Conservation (phyloP, 768 basidiomycete species). For the Lactarius pseudohatsudake region DNA sequence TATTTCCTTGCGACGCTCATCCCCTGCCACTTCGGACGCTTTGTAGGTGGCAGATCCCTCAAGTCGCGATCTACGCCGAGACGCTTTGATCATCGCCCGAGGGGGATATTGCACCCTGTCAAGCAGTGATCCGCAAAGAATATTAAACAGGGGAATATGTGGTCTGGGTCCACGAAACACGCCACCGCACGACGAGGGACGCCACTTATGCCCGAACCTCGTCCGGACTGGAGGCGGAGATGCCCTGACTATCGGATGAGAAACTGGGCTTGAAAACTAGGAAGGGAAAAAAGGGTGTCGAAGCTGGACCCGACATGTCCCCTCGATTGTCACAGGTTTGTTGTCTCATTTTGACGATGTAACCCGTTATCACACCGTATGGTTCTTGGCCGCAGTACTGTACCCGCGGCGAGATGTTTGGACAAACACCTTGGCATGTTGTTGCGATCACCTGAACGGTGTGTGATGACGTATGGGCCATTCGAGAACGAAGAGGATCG, state of each 20-base stretch:
- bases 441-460: not conserved
- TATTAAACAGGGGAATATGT: not conserved
- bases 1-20: not conserved
- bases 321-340: not conserved
- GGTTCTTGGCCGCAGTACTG: not conserved
- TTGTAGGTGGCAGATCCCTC: not conserved
- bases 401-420: not conserved
- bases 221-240: conserved; percentile 1
- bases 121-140: not conserved
- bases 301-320: not conserved
- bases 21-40: not conserved
- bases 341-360: not conserved
- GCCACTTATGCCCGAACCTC: not conserved
- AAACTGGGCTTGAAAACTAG: not conserved
- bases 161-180: conserved; percentile 1
- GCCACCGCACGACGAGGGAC: not conserved
- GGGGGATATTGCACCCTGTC: not conserved
- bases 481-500: not conserved
- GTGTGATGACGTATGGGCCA: not conserved
- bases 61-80: not conserved
- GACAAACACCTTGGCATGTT: not conserved
- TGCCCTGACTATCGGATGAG: not conserved
- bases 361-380: not conserved
- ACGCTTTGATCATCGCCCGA: not conserved
- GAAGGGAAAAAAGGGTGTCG: not conserved